Evolutionary conservation across 192 early-diverging fungal genomes (phyloP).

Genomic region (Oehlia diaphana): DNA sequence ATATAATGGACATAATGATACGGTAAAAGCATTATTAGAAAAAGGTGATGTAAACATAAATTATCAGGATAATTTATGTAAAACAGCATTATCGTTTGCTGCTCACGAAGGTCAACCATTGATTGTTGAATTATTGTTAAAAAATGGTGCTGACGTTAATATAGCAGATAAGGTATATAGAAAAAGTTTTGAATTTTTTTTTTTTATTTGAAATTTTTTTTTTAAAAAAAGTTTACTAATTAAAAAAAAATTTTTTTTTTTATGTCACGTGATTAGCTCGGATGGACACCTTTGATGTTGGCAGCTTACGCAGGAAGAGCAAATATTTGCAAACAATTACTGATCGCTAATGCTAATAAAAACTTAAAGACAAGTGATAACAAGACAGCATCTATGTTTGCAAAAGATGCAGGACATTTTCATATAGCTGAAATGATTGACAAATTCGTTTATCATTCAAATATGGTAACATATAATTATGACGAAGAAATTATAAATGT

Average conservation of each 20-base stretch:
- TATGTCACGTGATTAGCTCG: slow-evolving; percentile 16
- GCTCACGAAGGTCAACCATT: slow-evolving; percentile 36
- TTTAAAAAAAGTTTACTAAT: background rate
- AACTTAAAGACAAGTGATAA: slow-evolving; percentile 34
- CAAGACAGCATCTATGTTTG: slow-evolving; percentile 36
- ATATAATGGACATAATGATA: slow-evolving; percentile 46
- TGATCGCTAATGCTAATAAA: slow-evolving; percentile 34
- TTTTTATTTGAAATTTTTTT: background rate
- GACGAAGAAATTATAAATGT: background rate
- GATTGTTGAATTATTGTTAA: slow-evolving; percentile 34
- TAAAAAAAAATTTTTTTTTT: background rate
- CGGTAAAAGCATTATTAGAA: slow-evolving; percentile 43
- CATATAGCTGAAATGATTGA: slow-evolving; percentile 38
- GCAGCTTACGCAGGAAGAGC: slow-evolving; percentile 40
- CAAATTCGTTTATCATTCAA: slow-evolving; percentile 7
- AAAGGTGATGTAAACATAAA: slow-evolving; percentile 40
- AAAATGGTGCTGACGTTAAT: slow-evolving; percentile 35
- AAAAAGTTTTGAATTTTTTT: too few species aligned
- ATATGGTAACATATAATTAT: background rate
- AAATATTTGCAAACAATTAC: slow-evolving; percentile 36
- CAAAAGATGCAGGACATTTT: slow-evolving; percentile 36
- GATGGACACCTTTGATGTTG: slow-evolving; percentile 43
- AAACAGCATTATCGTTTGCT: slow-evolving; percentile 38
- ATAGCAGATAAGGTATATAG: slow-evolving; percentile 31
- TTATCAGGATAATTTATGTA: slow-evolving; percentile 38